Evolutionary conservation across 805 yeast genomes (phyloP), one percentile per base, ranked within the genome.

Genomic region (Candida ipomoeae): DNA sequence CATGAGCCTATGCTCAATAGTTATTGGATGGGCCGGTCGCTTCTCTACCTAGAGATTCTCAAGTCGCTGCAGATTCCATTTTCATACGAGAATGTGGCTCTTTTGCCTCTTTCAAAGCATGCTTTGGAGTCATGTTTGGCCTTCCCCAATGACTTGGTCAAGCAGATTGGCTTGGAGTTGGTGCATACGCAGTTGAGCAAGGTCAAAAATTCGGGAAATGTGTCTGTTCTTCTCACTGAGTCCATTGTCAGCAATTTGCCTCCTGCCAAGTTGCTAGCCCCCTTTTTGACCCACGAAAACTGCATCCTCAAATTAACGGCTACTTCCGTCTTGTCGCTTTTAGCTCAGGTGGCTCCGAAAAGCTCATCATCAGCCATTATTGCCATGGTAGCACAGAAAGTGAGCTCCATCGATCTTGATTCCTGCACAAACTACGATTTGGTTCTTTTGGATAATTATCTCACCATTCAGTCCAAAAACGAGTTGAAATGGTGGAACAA

Each of bases 401-500:
- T 56, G 20, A 48, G 42, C 35, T 26, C 53, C 11, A 35, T 44
- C 33, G 46, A 48, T 20, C 44, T 53, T 26, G 49, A 58, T 35
- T 59, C 65, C 1, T 74, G 79, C 47, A 61, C 72, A 6, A 82
- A 83, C 36, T 69, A 79, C 32, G 89, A 85, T 53, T 66, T 86
- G 53, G 74, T 80, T 0, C 66, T 83, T 26, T 67, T 86, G 40
- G 85, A 84, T 55, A 75, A 76, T 42, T 81, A 80, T 51, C 71
- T 90, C 54, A 54, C 68, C 2, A 65, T 70, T 39, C 83, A 82
- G 52, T 68, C 85, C 11, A 88, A 82, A 55, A 80, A 83, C 43
- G 81, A 79, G 46, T 74, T 82, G 32, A 87, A 84, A 65, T 91
- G 96, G 96, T 90, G 94, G 90, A 85, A 80, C 61, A 72, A 54